These are phyloP conservation scores for Stachybotrys elegans DNA, from an alignment of 2,329 filamentous ascomycete species.

Conservation along the genomic window DNA sequence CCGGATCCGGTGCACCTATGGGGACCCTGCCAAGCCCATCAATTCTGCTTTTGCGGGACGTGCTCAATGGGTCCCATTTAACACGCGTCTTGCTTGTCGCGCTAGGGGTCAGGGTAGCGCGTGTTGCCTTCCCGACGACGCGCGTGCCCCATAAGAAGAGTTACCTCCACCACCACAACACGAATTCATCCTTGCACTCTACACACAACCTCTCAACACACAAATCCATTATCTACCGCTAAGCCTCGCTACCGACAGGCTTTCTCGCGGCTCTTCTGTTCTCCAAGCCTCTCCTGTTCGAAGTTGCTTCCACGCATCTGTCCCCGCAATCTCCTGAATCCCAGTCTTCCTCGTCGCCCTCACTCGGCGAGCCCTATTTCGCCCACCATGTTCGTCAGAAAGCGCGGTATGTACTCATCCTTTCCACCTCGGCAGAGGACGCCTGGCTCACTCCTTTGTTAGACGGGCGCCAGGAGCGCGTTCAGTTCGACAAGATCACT, in stretches of 20 bases:
- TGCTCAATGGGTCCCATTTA: neutral
- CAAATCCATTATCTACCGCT: neutral
- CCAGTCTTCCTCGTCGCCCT: conserved; percentile 13
- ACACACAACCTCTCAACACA: neutral
- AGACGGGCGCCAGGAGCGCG: conserved; percentile 99
- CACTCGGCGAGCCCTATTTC: conserved; percentile 14
- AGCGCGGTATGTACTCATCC: conserved; percentile 47
- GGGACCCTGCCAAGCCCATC: too few species aligned
- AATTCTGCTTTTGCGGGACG: too few species aligned
- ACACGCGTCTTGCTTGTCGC: conserved; percentile 14
- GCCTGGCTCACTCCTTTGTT: conserved; percentile 19
- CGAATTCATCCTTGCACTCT: neutral
- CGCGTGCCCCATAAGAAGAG: conserved; percentile 3
- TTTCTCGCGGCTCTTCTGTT: too few species aligned
- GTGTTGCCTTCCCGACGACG: conserved; percentile 12
- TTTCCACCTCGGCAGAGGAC: neutral
- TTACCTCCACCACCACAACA: neutral
- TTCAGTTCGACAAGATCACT: conserved; percentile 99
- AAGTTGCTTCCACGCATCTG: too few species aligned
- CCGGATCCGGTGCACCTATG: too few species aligned
- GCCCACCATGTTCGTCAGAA: conserved; percentile 56
- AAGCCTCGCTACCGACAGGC: too few species aligned
- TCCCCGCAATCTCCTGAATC: too few species aligned
- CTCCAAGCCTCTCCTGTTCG: too few species aligned
- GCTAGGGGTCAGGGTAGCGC: conserved; percentile 17